These are phyloP conservation scores for Asterophora lycoperdoides DNA, from an alignment of 768 basidiomycete species.

Conservation along the genomic window DNA sequence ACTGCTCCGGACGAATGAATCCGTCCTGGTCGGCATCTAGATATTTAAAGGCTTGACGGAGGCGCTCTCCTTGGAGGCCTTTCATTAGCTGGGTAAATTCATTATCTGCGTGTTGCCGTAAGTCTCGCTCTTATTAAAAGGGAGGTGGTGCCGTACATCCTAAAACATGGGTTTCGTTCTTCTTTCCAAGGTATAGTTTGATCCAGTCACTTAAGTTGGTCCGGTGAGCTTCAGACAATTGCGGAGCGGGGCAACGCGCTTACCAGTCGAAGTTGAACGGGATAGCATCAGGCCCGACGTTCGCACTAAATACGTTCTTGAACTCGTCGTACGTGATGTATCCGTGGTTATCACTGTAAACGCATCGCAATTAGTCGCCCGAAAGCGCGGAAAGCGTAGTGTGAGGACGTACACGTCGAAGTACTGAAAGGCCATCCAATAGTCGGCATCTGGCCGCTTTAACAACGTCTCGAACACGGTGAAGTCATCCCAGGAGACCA, in stretches of 20 bases:
- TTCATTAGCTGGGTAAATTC: constrained; percentile 99
- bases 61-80: constrained; percentile 93
- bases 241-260: constrained; percentile 15
- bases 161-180: constrained; percentile 84
- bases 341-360: constrained; percentile 78
- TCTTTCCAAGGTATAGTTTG: constrained; percentile 91
- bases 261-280: constrained; percentile 96
- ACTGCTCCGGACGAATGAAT: constrained; percentile 89
- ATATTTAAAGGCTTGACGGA: constrained; percentile 93
- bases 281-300: constrained; percentile 72
- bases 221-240: background rate
- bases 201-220: constrained; percentile 74
- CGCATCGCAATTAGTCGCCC: constrained; percentile 13
- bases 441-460: constrained; percentile 94
- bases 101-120: constrained; percentile 51
- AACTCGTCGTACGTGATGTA: constrained; percentile 93
- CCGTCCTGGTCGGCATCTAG: constrained; percentile 90
- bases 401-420: constrained; percentile 76
- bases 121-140: constrained; percentile 1
- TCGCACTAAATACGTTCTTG: constrained; percentile 84
- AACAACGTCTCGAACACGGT: constrained; percentile 90
- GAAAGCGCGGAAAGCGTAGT: background rate
- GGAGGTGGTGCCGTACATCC: constrained; percentile 64
- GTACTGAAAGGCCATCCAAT: constrained; percentile 94
- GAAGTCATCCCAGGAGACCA: constrained; percentile 94